Base-by-base conservation (phyloP, 2,329 filamentous ascomycete genomes). In the Ophiostoma himal-ulmi region DNA sequence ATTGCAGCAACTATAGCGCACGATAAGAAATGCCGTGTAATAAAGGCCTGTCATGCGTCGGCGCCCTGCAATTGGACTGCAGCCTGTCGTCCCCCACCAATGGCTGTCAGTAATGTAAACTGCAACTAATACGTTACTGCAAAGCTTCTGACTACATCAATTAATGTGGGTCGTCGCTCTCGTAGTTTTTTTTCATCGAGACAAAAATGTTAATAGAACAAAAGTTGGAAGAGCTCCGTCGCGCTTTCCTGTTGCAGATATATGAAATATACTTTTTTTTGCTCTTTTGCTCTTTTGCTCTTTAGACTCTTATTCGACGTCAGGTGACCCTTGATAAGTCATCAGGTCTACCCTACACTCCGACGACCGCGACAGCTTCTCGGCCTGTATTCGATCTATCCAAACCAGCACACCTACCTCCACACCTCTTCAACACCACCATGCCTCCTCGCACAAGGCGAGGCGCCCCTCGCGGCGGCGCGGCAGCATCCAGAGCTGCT, bases 371-470 rank as follows among this genome's bases (percentile, higher is more conserved):
- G 5, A 44, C 41, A 44, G 17, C 41, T 7, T 1, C 17, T n/a
- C 44, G 3, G 44, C n/a, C 17, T 20, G 13, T 48, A 48, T 48
- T 44, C 41, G 14, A 44, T 5, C 20, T 22, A 20, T 54, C n/a
- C 1, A 54, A 20, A n/a, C 5, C n/a, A 54, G 26, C 57, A 62
- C 11, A 62, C 10, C 57, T 22, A 62, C 17, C 48, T 20, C 48
- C 48, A 7, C n/a, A 7, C 48, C 14, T 60, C 60, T 7, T 5
- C 34, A 20, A 8, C 10, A 65, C 34, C 34, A 3, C 48, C 5
- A 73, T 72, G 71, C 72, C 71, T 65, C 71, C 71, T 30, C 71
- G 73, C 62, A 72, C 70, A 36, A 39, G 73, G 44, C 68, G 74
- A 39, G 72, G 66, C 60, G 72, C 30, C 14, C 64, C 69, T 34